Evolutionary conservation across 306 rosid species (phyloP).

Genomic region (Prinsepia uniflora): DNA sequence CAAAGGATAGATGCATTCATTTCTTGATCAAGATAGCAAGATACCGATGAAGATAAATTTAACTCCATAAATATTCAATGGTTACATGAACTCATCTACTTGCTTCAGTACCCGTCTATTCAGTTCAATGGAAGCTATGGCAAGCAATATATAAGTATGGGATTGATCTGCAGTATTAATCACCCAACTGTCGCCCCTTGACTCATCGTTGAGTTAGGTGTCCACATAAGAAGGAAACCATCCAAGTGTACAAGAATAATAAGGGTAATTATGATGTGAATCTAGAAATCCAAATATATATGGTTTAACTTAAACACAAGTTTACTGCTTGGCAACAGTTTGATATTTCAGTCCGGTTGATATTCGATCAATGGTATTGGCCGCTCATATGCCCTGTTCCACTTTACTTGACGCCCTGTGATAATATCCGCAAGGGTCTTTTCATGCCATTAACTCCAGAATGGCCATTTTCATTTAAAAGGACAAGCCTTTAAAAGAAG

Average conservation of each 20-base stretch:
- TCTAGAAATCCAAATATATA: background rate
- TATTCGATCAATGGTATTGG: no score
- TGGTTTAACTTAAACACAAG: background rate
- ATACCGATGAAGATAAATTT: background rate
- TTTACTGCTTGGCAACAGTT: background rate
- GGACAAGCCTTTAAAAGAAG: no score
- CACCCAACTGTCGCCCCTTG: constrained; percentile 6
- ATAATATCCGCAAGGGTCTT: no score
- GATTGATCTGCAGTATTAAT: background rate
- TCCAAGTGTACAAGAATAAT: background rate
- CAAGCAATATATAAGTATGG: background rate
- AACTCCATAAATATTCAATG: background rate
- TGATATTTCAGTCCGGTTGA: no score
- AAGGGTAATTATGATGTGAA: background rate
- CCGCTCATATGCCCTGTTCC: no score
- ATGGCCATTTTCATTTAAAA: no score
- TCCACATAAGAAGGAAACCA: background rate
- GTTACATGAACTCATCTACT: background rate
- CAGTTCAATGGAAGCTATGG: background rate
- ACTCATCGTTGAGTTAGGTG: background rate
- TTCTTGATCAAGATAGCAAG: constrained; percentile 7
- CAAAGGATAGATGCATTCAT: constrained; percentile 27
- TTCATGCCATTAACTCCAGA: no score
- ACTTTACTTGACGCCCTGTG: no score
- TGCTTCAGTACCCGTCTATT: background rate